Evolutionary conservation across 2,329 filamentous ascomycete genomes (phyloP).

Genomic region (Sporothrix phasma): DNA sequence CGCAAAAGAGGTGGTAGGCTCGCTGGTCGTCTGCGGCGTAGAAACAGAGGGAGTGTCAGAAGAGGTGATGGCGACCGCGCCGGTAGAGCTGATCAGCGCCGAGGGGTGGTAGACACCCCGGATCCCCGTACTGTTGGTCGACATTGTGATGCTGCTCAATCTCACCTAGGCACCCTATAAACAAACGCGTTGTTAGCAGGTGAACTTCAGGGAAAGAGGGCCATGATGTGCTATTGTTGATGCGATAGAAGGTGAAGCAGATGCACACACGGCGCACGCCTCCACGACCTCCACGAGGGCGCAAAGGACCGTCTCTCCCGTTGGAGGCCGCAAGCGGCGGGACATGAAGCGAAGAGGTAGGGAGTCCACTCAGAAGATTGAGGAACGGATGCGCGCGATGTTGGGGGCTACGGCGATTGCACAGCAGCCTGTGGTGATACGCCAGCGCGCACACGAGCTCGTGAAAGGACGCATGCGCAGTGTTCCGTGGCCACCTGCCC

Average conservation of each 20-base stretch:
- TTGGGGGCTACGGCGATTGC: background rate
- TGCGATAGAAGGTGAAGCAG: too few relatives aligned
- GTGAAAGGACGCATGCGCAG: background rate
- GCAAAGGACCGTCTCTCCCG: background rate
- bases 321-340: background rate
- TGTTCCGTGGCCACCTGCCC: background rate
- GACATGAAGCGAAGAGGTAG: background rate
- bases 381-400: background rate
- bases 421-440: conserved; percentile 4
- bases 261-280: too few relatives aligned
- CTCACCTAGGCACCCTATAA: conserved; percentile 22
- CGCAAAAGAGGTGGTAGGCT: background rate
- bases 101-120: conserved; percentile 9
- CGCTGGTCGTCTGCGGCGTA: conserved; percentile 6
- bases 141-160: conserved; percentile 25
- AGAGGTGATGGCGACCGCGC: conserved; percentile 13
- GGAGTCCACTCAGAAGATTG: too few relatives aligned
- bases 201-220: too few relatives aligned
- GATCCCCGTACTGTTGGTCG: conserved; percentile 22
- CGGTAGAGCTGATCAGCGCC: conserved; percentile 14
- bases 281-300: too few relatives aligned
- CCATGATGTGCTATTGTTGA: too few relatives aligned
- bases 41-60: conserved; percentile 16
- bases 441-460: background rate
- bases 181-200: conserved; percentile 24